These are phyloP conservation scores for Erysimum cheiranthoides DNA, from an alignment of 345 rosid species.

Conservation along the genomic window DNA sequence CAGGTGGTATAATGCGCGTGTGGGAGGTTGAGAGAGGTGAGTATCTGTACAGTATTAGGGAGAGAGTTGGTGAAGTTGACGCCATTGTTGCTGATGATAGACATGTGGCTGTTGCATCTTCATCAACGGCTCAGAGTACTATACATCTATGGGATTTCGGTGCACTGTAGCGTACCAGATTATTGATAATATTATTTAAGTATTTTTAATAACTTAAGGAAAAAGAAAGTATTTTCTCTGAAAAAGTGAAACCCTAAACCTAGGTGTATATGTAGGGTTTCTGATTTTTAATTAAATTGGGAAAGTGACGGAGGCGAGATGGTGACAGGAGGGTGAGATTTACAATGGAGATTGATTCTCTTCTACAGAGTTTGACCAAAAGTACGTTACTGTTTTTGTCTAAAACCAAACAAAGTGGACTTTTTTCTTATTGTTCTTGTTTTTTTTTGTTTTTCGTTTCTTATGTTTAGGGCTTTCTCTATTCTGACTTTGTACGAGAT, in stretches of 20 bases:
- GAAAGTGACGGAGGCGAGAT: constrained; percentile 29
- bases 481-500: constrained; percentile 37
- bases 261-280: constrained; percentile 46
- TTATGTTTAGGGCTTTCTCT: constrained; percentile 23
- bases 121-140: constrained; percentile 44
- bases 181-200: background rate
- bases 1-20: constrained; percentile 63
- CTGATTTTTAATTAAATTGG: constrained; percentile 30
- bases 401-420: constrained; percentile 45
- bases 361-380: constrained; percentile 46
- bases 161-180: constrained; percentile 49
- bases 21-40: constrained; percentile 64
- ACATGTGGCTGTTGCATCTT: constrained; percentile 75
- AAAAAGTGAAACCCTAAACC: constrained; percentile 42
- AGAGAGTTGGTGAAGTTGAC: constrained; percentile 60
- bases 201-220: background rate
- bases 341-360: constrained; percentile 39
- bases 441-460: background rate
- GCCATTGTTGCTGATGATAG: constrained; percentile 71
- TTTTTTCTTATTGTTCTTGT: constrained; percentile 17
- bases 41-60: constrained; percentile 54
- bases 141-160: constrained; percentile 96
- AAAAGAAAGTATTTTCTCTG: constrained; percentile 5
- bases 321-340: constrained; percentile 42
- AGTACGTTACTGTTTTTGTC: constrained; percentile 47